Percentiles rank a stretch among this genome's conserved stretches.
Evolutionary conservation across 225 moss, liverwort and hornwort species (phyloP).

Genomic region (Straminergon stramineum): DNA sequence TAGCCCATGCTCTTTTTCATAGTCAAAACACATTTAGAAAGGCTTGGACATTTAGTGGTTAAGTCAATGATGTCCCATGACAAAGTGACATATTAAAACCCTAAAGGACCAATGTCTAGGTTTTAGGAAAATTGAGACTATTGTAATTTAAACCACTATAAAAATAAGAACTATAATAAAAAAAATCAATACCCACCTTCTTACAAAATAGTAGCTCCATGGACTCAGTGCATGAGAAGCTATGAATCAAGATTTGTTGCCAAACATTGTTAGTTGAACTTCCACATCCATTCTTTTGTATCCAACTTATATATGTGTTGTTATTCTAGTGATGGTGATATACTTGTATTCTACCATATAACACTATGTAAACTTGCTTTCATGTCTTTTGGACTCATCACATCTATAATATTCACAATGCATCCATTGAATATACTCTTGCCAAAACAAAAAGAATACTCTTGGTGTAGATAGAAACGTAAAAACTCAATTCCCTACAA

Average conservation of each 20-base stretch:
- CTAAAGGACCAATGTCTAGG: neutral
- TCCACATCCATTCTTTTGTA: neutral
- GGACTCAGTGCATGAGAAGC: too few relatives aligned
- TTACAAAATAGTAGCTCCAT: neutral
- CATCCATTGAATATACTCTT: neutral
- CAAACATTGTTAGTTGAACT: fast-evolving
- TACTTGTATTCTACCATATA: neutral
- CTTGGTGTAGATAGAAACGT: neutral
- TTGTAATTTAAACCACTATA: neutral
- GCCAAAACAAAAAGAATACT: neutral
- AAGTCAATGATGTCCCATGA: neutral
- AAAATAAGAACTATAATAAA: neutral
- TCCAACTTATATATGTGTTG: neutral
- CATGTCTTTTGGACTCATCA: neutral
- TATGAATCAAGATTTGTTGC: fast-evolving
- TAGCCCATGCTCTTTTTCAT: too few relatives aligned
- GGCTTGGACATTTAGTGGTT: too few relatives aligned
- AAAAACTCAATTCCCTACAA: neutral
- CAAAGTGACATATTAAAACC: neutral
- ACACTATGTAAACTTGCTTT: neutral
- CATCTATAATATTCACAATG: neutral
- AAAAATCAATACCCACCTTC: neutral
- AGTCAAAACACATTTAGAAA: too few relatives aligned
- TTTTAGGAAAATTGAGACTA: neutral
- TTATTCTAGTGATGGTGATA: neutral